Evolutionary conservation across 805 yeast genomes (phyloP), one percentile per base, ranked within the genome.

Genomic region (Yamadazyma insecticola): DNA sequence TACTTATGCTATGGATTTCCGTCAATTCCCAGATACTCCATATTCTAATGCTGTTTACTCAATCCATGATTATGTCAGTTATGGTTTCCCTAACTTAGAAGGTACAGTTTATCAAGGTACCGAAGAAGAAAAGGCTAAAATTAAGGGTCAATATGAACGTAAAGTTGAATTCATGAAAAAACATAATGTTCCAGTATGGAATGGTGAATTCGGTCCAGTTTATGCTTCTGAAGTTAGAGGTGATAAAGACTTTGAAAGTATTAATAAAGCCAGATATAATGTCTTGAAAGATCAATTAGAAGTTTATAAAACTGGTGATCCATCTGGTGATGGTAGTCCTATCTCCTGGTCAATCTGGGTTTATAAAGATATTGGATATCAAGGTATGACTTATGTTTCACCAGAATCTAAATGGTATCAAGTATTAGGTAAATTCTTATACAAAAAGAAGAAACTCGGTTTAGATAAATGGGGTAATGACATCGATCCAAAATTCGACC

Each of bases 131-230:
- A 47, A 42, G 30, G 51, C 36, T 20, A 63, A 59, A 43, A 40
- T 71, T 32, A 41, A 51, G 33, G 32, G 34, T n/a, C 68, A 59
- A 40, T 71, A 66, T 43, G 48, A 59, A 24, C 47, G 73, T 29
- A 71, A 71, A 45, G 46, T 70, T 37, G 66, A 67, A 38, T 66
- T 56, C 47, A 65, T 65, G 63, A 43, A 40, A 23, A 39, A 55
- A 22, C 43, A 54, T 36, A 45, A 58, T 10, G 72, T 69, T 7
- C 74, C 76, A 2, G 73, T 70, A 13, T 71, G 76, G 76, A 68
- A 69, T 45, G 76, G 76, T 18, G 72, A 71, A 47, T 67, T 70
- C 46, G 74, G 76, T 20, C 74, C 76, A 6, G 73, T 71, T 21
- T 67, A 68, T 43, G 64, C 71, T 12, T 55, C 69, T 9, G 48